A percentile compares a stretch with the other conserved stretches of the same genome.
These are phyloP conservation scores for Cutaneotrichosporon sp. DNA, from an alignment of 1,284 basidiomycete genomes.

Conservation along the genomic window DNA sequence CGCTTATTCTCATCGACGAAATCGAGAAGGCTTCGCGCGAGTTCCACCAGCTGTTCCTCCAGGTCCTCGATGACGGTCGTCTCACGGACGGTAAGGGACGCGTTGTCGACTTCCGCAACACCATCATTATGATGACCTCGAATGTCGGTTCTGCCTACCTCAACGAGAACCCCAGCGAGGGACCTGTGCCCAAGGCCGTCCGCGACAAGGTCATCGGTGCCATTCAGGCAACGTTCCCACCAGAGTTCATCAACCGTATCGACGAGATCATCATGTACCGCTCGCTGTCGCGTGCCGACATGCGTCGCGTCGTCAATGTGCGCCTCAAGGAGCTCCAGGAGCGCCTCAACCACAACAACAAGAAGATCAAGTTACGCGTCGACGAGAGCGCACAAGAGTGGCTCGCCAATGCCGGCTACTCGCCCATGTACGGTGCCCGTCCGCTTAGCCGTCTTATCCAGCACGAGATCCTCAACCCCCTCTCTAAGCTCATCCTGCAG, in stretches of 20 bases:
- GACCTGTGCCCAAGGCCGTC: conserved; percentile 44
- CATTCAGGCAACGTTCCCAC: conserved; percentile 53
- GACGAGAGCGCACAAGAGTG: conserved; percentile 75
- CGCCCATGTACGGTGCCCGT: conserved; percentile 77
- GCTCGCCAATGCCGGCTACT: conserved; percentile 79
- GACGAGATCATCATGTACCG: conserved; percentile 56
- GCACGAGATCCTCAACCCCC: conserved; percentile 84
- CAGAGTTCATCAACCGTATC: conserved; percentile 57
- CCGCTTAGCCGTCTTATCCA: conserved; percentile 90
- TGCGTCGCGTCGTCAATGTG: conserved; percentile 54
- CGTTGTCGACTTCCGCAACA: conserved; percentile 47
- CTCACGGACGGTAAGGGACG: conserved; percentile 51
- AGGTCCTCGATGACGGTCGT: conserved; percentile 56
- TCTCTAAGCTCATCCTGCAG: conserved; percentile 80
- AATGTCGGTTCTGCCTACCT: conserved; percentile 55
- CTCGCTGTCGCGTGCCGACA: conserved; percentile 51
- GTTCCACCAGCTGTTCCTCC: conserved; percentile 57
- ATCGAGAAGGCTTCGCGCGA: conserved; percentile 56
- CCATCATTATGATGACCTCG: conserved; percentile 54
- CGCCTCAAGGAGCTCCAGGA: conserved; percentile 58
- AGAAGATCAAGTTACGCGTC: conserved; percentile 73
- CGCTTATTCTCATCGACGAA: conserved; percentile 49
- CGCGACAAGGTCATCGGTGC: conserved; percentile 51
- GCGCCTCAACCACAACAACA: conserved; percentile 63
- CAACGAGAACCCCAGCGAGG: conserved; percentile 53